Evolutionary conservation across 2,329 filamentous ascomycete species (phyloP).

Genomic region (Talaromyces sp.): DNA sequence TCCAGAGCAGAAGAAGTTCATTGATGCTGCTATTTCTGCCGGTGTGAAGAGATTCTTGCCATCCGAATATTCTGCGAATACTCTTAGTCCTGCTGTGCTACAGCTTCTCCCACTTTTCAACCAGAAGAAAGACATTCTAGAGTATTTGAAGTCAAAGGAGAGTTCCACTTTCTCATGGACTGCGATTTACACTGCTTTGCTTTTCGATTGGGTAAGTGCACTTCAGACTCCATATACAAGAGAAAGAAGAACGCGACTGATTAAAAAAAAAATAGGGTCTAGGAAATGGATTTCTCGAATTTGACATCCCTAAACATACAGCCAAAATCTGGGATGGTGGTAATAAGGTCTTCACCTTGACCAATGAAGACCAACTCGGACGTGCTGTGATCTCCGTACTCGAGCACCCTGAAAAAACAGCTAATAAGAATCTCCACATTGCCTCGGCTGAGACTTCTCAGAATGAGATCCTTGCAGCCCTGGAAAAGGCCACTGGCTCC

Average conservation of each 20-base stretch:
- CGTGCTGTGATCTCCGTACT: constrained; percentile 53
- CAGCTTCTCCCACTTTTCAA: constrained; percentile 26
- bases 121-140: constrained; percentile 35
- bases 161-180: constrained; percentile 56
- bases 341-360: constrained; percentile 50
- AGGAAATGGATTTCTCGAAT: constrained; percentile 49
- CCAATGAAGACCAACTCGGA: constrained; percentile 52
- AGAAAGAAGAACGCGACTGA: neutral
- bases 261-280: constrained; percentile 41
- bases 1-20: constrained; percentile 29
- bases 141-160: constrained; percentile 54
- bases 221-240: neutral
- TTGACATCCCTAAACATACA: constrained; percentile 49
- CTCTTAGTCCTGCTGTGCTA: constrained; percentile 25
- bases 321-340: constrained; percentile 58
- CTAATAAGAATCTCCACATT: constrained; percentile 58
- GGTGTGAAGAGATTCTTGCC: constrained; percentile 36
- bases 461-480: constrained; percentile 53
- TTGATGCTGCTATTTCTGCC: constrained; percentile 31
- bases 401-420: constrained; percentile 49
- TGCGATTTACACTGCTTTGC: constrained; percentile 55
- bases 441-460: constrained; percentile 58
- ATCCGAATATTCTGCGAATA: constrained; percentile 33
- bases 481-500: constrained; percentile 53
- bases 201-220: constrained; percentile 57